Evolutionary conservation across 805 yeast genomes (phyloP).

Genomic region (Candida bentonensis): DNA sequence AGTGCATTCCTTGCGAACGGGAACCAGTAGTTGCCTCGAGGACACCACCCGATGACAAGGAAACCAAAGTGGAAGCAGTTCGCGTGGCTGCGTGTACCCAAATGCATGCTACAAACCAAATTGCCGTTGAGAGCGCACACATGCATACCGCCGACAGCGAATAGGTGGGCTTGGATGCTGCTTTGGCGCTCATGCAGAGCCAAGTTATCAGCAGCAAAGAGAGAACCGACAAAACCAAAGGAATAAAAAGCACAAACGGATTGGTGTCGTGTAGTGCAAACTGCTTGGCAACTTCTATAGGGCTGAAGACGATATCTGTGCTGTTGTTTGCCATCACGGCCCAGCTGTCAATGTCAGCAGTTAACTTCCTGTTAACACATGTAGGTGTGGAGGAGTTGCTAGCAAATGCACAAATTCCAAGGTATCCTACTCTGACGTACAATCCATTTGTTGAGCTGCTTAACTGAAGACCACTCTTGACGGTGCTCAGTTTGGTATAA

Average conservation of each 20-base stretch:
- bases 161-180: not conserved
- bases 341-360: constrained; percentile 1
- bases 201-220: constrained; percentile 6
- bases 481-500: constrained; percentile 3
- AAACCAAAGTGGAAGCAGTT: constrained; percentile 7
- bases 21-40: constrained; percentile 8
- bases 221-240: constrained; percentile 6
- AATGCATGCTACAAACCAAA: constrained; percentile 13
- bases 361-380: constrained; percentile 5
- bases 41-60: constrained; percentile 8
- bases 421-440: constrained; percentile 9
- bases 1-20: constrained; percentile 12
- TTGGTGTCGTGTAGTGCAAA: constrained; percentile 10
- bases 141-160: constrained; percentile 1
- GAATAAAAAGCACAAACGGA: constrained; percentile 7
- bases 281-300: constrained; percentile 7
- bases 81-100: constrained; percentile 13
- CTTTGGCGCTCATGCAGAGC: constrained; percentile 5
- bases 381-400: not conserved
- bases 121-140: constrained; percentile 5
- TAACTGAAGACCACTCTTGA: not conserved
- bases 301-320: constrained; percentile 4
- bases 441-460: constrained; percentile 4
- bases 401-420: constrained; percentile 8
- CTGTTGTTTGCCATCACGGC: not conserved